phyloP scores from a whole-genome alignment of 257 asterid genomes.

The Jacaranda mimosifolia region DNA sequence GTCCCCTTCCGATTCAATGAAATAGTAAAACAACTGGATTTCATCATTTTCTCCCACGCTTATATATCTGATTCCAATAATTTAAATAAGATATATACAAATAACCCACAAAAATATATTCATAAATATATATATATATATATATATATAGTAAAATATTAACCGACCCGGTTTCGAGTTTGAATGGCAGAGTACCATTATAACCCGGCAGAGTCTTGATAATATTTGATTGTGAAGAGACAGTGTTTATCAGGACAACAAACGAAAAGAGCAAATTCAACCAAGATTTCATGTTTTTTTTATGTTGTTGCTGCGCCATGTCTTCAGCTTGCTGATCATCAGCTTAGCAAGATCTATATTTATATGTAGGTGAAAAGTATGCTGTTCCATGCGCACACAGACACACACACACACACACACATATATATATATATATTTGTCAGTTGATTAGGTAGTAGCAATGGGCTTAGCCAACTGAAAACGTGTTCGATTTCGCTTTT shows the following conservation, averaged over 20 bases:
- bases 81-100: neutral
- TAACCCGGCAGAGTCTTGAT: constrained; percentile 45
- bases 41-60: neutral
- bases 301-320: no score
- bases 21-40: no score
- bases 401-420: no score
- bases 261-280: constrained; percentile 9
- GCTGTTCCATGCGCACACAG: no score
- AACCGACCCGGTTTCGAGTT: constrained; percentile 62
- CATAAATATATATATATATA: neutral
- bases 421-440: no score
- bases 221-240: constrained; percentile 13
- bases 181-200: constrained; percentile 46
- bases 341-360: no score
- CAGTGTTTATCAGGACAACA: neutral
- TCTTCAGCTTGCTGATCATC: no score
- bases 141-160: neutral
- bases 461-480: no score
- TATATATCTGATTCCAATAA: constrained; percentile 47
- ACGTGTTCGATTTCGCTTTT: no score
- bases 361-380: no score
- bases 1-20: no score
- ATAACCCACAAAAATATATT: neutral
- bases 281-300: neutral
- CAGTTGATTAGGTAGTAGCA: no score